Conservation (phyloP, 805 yeast genomes). For the Myxozyma mucilagina region DNA sequence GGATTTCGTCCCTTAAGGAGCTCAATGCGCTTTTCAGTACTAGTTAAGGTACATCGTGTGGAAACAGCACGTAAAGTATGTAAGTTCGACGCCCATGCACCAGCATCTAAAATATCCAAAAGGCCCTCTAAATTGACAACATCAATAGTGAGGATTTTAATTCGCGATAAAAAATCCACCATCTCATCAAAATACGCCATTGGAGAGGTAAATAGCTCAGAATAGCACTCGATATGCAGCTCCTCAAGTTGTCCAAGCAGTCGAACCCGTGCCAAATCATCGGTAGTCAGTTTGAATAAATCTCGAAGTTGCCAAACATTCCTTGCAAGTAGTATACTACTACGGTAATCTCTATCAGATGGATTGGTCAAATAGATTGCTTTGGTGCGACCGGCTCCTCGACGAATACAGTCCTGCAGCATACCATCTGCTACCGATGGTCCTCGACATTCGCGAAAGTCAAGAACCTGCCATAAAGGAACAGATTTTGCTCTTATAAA, state of each 20-base stretch:
- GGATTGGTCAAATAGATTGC: background rate
- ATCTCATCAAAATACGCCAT: background rate
- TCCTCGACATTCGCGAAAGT: conserved; percentile 2
- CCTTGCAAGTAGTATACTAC: background rate
- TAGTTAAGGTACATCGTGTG: background rate
- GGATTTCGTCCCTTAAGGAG: conserved; percentile 1
- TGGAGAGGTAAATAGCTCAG: background rate
- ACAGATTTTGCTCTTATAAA: background rate
- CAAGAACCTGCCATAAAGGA: background rate
- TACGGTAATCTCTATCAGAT: background rate
- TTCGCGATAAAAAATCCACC: background rate
- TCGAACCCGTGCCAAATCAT: background rate
- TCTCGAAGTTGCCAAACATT: background rate
- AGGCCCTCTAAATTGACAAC: background rate
- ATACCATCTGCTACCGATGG: background rate
- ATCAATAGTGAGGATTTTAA: background rate
- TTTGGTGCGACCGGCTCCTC: background rate
- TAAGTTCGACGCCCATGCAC: background rate
- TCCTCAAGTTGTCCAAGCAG: background rate
- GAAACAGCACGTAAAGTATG: background rate
- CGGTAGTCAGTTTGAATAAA: background rate
- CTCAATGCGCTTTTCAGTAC: background rate
- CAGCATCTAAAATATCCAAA: background rate
- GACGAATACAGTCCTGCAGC: background rate
- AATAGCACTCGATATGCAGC: background rate